Conservation (phyloP, 352 stramenopile species). For the Thalassiosira sp. region DNA sequence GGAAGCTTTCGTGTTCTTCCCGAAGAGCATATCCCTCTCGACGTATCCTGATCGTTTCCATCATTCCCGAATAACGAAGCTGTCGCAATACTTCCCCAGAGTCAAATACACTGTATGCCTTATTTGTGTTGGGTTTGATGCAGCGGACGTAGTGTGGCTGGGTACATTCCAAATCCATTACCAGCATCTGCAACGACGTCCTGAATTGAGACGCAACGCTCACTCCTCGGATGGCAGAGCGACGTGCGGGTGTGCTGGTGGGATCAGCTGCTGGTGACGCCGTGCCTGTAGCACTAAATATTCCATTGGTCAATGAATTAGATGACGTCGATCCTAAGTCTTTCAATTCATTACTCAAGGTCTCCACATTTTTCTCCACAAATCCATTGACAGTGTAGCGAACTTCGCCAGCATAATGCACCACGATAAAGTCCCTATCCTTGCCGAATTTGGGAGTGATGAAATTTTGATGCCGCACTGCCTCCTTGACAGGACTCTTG, state of each 20-base stretch:
- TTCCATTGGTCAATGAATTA: constrained; percentile 52
- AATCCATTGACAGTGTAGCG: constrained; percentile 95
- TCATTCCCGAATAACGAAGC: constrained; percentile 91
- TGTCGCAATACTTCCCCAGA: constrained; percentile 92
- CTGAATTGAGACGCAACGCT: constrained; percentile 82
- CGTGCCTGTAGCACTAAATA: constrained; percentile 57
- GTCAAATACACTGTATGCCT: constrained; percentile 86
- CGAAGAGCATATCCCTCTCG: constrained; percentile 81
- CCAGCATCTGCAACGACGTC: constrained; percentile 83
- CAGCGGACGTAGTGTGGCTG: constrained; percentile 98
- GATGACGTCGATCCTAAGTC: constrained; percentile 67
- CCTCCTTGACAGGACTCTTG: constrained; percentile 24
- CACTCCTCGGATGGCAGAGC: constrained; percentile 78
- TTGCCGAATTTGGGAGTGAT: constrained; percentile 81
- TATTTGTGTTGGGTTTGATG: constrained; percentile 96
- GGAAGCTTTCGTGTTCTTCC: constrained; percentile 81
- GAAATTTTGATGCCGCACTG: constrained; percentile 71
- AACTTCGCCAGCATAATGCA: constrained; percentile 96
- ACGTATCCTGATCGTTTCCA: constrained; percentile 94
- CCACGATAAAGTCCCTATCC: constrained; percentile 90
- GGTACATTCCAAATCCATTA: constrained; percentile 92
- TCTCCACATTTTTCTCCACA: constrained; percentile 98
- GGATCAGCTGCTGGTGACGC: constrained; percentile 24
- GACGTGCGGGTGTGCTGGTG: constrained; percentile 27
- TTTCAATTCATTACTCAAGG: constrained; percentile 93